These are phyloP conservation scores for Acacia melanoxylon DNA, from an alignment of 306 rosid genomes.

Conservation along the genomic window DNA sequence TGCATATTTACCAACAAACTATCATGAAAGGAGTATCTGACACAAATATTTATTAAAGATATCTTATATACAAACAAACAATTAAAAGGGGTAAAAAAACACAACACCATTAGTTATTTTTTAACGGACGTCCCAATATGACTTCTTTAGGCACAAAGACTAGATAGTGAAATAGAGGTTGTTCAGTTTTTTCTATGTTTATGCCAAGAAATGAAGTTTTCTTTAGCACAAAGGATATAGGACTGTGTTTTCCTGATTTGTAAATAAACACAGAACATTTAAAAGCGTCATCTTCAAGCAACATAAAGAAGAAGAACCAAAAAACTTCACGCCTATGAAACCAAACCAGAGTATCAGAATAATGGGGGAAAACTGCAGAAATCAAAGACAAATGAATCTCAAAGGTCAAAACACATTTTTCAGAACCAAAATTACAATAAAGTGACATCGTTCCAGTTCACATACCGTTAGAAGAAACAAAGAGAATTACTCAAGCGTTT, in stretches of 20 bases:
- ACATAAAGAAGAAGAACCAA: not conserved
- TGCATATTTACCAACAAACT: too few species aligned
- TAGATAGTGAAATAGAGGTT: not conserved
- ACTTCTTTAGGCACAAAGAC: not conserved
- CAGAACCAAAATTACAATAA: not conserved
- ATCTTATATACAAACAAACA: too few species aligned
- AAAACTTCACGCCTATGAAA: not conserved
- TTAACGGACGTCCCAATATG: too few species aligned
- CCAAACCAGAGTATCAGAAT: not conserved
- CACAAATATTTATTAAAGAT: too few species aligned
- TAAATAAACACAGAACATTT: constrained; percentile 7
- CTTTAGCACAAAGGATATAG: not conserved
- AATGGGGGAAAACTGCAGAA: not conserved
- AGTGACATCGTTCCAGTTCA: not conserved
- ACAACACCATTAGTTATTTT: too few species aligned
- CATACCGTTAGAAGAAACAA: not conserved
- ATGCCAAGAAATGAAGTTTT: not conserved
- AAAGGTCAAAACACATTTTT: not conserved
- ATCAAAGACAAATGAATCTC: not conserved
- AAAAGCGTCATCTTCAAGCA: not conserved
- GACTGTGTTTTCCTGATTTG: constrained; percentile 3
- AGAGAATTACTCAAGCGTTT: not conserved
- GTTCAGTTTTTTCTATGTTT: not conserved
- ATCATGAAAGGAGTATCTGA: too few species aligned
- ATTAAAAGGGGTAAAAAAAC: too few species aligned